A percentile compares a stretch with the other conserved stretches of the same genome.
phyloP scores from a whole-genome alignment of 768 basidiomycete genomes.

The Pleurotus giganteus region DNA sequence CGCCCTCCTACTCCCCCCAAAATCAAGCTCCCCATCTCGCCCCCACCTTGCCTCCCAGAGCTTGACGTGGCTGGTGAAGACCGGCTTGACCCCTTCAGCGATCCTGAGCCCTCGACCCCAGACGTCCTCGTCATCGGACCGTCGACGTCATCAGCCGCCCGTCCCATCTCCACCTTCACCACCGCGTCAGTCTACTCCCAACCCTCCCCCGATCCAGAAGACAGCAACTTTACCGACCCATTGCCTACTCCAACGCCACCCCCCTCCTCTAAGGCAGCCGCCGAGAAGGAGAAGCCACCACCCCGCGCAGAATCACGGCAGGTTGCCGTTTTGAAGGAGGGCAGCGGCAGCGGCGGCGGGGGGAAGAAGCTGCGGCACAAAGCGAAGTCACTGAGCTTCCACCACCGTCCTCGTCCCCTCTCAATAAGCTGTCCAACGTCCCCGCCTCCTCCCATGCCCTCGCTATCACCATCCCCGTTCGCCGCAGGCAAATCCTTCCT shows the following conservation, averaged over 20 bases:
- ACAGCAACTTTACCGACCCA: not conserved
- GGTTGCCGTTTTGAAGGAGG: not conserved
- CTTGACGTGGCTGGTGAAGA: not conserved
- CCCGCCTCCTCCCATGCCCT: not conserved
- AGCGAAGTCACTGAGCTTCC: constrained; percentile 4
- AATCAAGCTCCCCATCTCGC: constrained; percentile 4
- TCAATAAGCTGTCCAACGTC: not conserved
- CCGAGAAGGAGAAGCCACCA: not conserved
- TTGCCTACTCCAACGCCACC: not conserved
- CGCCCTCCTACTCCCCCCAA: constrained; percentile 6
- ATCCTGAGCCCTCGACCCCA: not conserved
- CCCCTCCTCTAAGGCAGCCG: not conserved
- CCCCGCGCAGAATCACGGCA: not conserved
- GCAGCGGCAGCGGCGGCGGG: no score
- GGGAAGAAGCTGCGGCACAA: constrained; percentile 3
- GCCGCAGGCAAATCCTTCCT: not conserved
- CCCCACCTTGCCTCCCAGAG: constrained; percentile 4
- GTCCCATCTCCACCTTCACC: constrained; percentile 7
- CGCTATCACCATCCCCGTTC: not conserved
- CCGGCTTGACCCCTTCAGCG: not conserved
- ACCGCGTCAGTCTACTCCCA: constrained; percentile 9
- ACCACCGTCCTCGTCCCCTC: not conserved
- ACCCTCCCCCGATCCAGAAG: constrained; percentile 1
- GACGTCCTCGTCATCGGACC: not conserved
- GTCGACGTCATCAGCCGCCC: not conserved